Evolutionary conservation across 805 yeast species (phyloP).

Genomic region (Yarrowia divulgata): DNA sequence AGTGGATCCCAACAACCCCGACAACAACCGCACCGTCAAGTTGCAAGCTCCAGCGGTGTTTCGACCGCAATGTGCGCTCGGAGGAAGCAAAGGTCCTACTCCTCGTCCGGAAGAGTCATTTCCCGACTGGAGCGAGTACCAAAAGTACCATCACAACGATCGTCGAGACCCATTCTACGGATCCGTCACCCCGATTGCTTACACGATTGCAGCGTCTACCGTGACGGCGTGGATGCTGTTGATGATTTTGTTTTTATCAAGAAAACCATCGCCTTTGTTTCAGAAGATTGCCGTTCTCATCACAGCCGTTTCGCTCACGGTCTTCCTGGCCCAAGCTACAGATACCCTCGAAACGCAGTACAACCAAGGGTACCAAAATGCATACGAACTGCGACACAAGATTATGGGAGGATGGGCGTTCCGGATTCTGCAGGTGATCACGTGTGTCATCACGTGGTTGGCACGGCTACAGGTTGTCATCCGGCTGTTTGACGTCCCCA

Average conservation of each 20-base stretch:
- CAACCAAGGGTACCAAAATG: constrained; percentile 60
- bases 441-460: constrained; percentile 57
- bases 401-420: constrained; percentile 54
- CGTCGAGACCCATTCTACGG: constrained; percentile 48
- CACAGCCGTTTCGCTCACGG: constrained; percentile 62
- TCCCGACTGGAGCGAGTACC: constrained; percentile 32
- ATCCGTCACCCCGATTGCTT: constrained; percentile 49
- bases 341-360: constrained; percentile 60
- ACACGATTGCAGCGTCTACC: constrained; percentile 48
- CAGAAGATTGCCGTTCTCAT: constrained; percentile 66
- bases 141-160: constrained; percentile 25
- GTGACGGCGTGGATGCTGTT: constrained; percentile 74
- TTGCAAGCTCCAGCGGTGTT: constrained; percentile 39
- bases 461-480: constrained; percentile 63
- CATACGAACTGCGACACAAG: constrained; percentile 52
- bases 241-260: constrained; percentile 61
- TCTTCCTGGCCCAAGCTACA: constrained; percentile 58
- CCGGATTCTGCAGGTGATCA: constrained; percentile 54
- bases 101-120: constrained; percentile 10
- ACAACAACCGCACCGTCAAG: constrained; percentile 32
- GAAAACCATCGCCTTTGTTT: constrained; percentile 63
- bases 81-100: not conserved
- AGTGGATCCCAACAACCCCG: constrained; percentile 35
- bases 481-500: constrained; percentile 51
- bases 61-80: constrained; percentile 28